These are phyloP conservation scores for Trichoderma gamsii DNA, from an alignment of 495 filamentous ascomycete genomes.

Conservation along the genomic window DNA sequence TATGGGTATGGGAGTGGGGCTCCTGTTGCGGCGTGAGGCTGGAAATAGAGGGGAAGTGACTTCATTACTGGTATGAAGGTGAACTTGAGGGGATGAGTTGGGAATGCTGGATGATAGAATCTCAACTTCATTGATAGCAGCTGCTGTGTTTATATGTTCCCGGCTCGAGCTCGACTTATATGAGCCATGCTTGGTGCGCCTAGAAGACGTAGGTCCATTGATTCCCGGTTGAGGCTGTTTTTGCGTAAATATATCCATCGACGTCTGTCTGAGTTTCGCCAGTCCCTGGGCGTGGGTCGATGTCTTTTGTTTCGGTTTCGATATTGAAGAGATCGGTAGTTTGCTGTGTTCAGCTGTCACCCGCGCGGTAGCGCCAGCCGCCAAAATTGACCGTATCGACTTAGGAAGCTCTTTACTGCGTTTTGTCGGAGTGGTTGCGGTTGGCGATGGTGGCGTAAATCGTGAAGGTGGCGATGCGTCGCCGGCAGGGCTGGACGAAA, in stretches of 20 bases:
- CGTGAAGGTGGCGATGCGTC: constrained; percentile 22
- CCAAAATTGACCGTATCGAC: neutral
- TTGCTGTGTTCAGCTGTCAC: neutral
- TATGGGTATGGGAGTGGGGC: neutral
- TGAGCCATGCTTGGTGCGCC: neutral
- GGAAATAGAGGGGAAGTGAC: neutral
- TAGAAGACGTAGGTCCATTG: neutral
- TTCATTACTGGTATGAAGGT: neutral
- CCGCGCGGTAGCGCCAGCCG: neutral
- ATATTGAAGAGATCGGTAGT: neutral
- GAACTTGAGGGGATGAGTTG: neutral
- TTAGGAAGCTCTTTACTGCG: neutral
- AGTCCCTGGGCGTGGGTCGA: neutral
- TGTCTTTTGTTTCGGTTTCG: neutral
- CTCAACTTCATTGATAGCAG: neutral
- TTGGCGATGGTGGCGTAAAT: constrained; percentile 12
- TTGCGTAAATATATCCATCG: constrained; percentile 16
- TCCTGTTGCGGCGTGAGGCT: neutral
- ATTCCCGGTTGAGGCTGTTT: neutral
- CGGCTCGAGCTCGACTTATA: neutral
- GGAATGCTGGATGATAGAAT: neutral
- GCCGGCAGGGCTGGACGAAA: constrained; percentile 37
- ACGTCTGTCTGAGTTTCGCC: constrained; percentile 19
- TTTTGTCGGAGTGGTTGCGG: neutral
- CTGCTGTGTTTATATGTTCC: neutral